Base-by-base conservation (phyloP, 1,284 basidiomycete species). In the Porodaedalea pini region DNA sequence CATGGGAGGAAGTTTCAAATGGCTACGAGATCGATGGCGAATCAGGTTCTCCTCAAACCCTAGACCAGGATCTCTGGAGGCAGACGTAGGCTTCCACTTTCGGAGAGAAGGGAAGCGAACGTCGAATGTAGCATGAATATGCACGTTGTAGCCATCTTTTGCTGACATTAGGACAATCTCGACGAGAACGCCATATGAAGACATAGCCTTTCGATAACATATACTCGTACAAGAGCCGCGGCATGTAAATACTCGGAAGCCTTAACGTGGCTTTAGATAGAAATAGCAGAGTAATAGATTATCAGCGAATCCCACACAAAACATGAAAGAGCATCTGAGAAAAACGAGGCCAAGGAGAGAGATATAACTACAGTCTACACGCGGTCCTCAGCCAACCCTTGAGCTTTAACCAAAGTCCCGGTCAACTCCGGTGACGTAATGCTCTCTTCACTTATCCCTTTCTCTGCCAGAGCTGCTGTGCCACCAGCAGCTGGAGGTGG, bases 371-470 rank as follows among this genome's bases (percentile, higher is more conserved):
- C n/a, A n/a, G n/a, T n/a, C n/a, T 37, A 40, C 4, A 51, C 49
- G 4, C 49, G 49, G 23, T 51, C 49, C 32, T 51, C 49, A 3
- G 49, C 49, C 4, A 51, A 19, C 49, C 36, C 49, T 19, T 40
- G 49, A 23, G 49, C 49, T 37, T 51, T 31, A 21, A 51, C 31
- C 11, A 7, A 29, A 21, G 32, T 31, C 17, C 36, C 49, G 23
- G n/a, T 51, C 37, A 19, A n/a, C 32, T 25, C 36, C 49, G 11
- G 19, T 19, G 4, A 19, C n/a, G n/a, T 43, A n/a, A 43, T 19
- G 15, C 21, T 43, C n/a, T 6, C 17, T 7, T n/a, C 32, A n/a
- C 32, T 36, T 17, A 51, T 37, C 1, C 49, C 10, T 36, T 51
- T 51, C 49, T 51, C 34, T 15, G 17, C 17, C 19, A 19, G 13